Evolutionary conservation across 2,329 filamentous ascomycete genomes (phyloP).

Genomic region (Neocatenulostroma microsporum): DNA sequence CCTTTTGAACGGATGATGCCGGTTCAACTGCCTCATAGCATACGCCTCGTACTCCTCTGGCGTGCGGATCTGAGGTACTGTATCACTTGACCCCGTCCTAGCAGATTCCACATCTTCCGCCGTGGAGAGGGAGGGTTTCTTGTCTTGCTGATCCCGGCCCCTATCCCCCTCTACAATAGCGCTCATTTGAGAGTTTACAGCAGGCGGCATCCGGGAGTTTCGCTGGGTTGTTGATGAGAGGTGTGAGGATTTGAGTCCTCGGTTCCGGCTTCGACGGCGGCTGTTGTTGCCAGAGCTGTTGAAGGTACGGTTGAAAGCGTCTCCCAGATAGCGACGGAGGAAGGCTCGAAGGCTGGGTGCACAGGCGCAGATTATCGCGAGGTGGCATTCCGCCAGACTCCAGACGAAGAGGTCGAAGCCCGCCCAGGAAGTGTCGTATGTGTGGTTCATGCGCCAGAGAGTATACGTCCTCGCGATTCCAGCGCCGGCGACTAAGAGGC

Average conservation of each 20-base stretch:
- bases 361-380: slow-evolving; percentile 27
- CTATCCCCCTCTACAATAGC: too few relatives aligned
- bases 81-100: slow-evolving; percentile 61
- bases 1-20: slow-evolving; percentile 9
- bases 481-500: slow-evolving; percentile 24
- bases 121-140: too few relatives aligned
- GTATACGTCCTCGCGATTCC: slow-evolving; percentile 29
- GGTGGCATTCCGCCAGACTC: slow-evolving; percentile 22
- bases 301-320: slow-evolving; percentile 3
- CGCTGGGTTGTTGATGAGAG: too few relatives aligned
- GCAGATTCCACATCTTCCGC: too few relatives aligned
- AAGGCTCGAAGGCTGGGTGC: slow-evolving; percentile 24
- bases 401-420: slow-evolving; percentile 23
- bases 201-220: too few relatives aligned
- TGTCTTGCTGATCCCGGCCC: too few relatives aligned
- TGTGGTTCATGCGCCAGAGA: slow-evolving; percentile 16
- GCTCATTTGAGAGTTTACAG: too few relatives aligned
- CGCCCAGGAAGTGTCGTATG: slow-evolving; percentile 19
- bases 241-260: too few relatives aligned
- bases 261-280: too few relatives aligned
- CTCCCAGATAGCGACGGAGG: slow-evolving; percentile 21
- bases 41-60: slow-evolving; percentile 18
- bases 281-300: not conserved
- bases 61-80: slow-evolving; percentile 15
- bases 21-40: slow-evolving; percentile 9